Evolutionary conservation across 176 grass and related monocot species (phyloP), one percentile per base, ranked within the genome.

Genomic region (Cenchrus purpureus): DNA sequence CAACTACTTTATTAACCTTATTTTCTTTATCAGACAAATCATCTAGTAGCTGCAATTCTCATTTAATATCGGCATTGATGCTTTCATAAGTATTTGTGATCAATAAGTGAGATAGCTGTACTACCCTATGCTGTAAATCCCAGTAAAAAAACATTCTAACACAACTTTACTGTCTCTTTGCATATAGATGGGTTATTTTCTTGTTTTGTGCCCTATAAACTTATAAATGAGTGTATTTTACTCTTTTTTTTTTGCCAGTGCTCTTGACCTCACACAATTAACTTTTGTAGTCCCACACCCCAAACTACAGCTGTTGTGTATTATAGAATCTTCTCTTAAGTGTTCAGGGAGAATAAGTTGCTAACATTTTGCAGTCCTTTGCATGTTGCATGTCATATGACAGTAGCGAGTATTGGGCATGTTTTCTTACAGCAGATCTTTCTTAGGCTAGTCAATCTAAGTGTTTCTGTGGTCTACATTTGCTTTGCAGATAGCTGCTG

Each of bases 401-500:
- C 42, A 75, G 20, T 14, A 74, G 32, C 15, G 6, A 15, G 6
- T 79, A 25, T 74, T 79, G 73, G 43, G 31, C 48, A 59, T 86
- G 29, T 59, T 79, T 73, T 11, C 11, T 48, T 65, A 20, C 10
- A 11, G 19, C 43, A 10, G 14, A 46, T 77, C 44, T 67, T 89
- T 86, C 28, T 83, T 59, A 60, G 40, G 11, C 37, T 79, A 62
- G 54, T 20, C 56, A 28, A 64, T 6, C 17, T 55, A 46, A 74
- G 9, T 37, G 53, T 65, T 50, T 64, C 4, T 7, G 42, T 58
- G 68, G 44, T 50, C n/a, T 77, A 52, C 53, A 9, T 9, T 73
- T 57, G 67, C 0, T 70, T 87, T 87, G 72, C 82, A 99, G 97
- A 87, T 99, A 86, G 94, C 97, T 86, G 94, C 97, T 80, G 79